These are phyloP conservation scores for Auxenochlorella protothecoides DNA, from an alignment of 139 green algal genomes.

Conservation along the genomic window DNA sequence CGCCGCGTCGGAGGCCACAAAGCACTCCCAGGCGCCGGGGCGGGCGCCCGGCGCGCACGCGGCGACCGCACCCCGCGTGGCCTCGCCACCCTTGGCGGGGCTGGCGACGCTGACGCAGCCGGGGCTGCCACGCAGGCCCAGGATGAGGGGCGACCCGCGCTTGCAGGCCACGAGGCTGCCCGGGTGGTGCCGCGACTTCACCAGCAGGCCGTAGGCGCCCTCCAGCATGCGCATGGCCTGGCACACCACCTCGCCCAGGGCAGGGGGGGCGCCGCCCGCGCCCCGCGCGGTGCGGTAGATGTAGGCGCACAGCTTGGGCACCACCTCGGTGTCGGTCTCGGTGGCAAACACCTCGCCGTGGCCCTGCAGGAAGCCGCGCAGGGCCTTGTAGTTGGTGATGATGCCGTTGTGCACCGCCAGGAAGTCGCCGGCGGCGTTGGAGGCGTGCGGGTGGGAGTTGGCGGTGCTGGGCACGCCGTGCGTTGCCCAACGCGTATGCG, in stretches of 20 bases:
- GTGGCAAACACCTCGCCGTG: slow-evolving; percentile 84
- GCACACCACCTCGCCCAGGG: slow-evolving; percentile 75
- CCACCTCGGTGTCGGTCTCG: slow-evolving; percentile 99
- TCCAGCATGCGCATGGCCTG: slow-evolving; percentile 94
- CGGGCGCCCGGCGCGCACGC: background rate
- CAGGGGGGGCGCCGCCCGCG: background rate
- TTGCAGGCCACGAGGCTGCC: slow-evolving; percentile 95
- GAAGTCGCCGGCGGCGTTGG: slow-evolving; percentile 70
- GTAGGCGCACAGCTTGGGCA: slow-evolving; percentile 96
- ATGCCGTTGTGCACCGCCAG: slow-evolving; percentile 99
- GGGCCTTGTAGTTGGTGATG: slow-evolving; percentile 95
- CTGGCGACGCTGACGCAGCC: no score
- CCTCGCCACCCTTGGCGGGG: background rate
- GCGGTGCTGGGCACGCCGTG: slow-evolving; percentile 69
- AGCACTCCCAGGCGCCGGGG: slow-evolving; percentile 59
- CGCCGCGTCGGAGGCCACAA: slow-evolving; percentile 85
- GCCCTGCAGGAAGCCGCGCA: slow-evolving; percentile 79
- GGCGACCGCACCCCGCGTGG: background rate
- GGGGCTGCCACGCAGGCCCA: slow-evolving; percentile 58
- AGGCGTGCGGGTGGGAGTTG: slow-evolving; percentile 88
- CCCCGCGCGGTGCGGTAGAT: slow-evolving; percentile 60
- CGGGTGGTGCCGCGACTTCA: slow-evolving; percentile 91
- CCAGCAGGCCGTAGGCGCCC: slow-evolving; percentile 90
- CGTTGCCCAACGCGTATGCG: slow-evolving; percentile 97
- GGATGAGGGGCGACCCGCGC: slow-evolving; percentile 82